phyloP scores from a whole-genome alignment of 495 filamentous ascomycete genomes.

The Aspergillus egyptiacus region DNA sequence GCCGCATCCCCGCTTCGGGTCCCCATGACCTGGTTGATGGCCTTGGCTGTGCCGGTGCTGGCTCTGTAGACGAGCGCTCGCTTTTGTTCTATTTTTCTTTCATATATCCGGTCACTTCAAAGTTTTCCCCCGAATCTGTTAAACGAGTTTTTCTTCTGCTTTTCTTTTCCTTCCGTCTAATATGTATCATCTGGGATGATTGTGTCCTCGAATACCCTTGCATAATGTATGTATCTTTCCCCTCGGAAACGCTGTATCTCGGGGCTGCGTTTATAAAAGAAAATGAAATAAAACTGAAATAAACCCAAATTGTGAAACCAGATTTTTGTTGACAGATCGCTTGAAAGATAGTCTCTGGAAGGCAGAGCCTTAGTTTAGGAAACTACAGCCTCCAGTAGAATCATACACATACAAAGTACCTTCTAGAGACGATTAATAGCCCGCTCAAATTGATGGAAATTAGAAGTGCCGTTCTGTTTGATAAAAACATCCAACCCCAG shows the following conservation, averaged over 20 bases:
- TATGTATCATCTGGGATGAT: background rate
- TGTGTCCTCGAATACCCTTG: background rate
- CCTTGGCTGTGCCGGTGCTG: background rate
- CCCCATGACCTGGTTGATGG: constrained; percentile 9
- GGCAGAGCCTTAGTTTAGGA: no score
- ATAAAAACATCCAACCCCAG: no score
- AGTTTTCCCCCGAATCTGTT: no score
- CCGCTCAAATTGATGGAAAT: no score
- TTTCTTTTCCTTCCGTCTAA: background rate
- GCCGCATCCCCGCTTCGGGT: constrained; percentile 1
- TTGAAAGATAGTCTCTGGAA: no score
- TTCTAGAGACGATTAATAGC: no score
- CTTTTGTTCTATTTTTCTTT: background rate
- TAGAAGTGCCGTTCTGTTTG: no score
- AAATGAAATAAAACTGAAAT: no score
- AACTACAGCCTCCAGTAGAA: no score
- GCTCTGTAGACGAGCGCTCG: background rate
- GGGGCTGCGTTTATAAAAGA: background rate
- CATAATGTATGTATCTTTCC: background rate
- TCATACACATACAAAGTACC: no score
- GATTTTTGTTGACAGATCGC: no score
- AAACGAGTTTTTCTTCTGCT: background rate
- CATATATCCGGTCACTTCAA: constrained; percentile 1
- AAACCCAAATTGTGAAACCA: no score
- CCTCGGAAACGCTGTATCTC: background rate